Evolutionary conservation across 768 basidiomycete genomes (phyloP), one percentile per base, ranked within the genome.

Genomic region (Kwoniella dejecticola): DNA sequence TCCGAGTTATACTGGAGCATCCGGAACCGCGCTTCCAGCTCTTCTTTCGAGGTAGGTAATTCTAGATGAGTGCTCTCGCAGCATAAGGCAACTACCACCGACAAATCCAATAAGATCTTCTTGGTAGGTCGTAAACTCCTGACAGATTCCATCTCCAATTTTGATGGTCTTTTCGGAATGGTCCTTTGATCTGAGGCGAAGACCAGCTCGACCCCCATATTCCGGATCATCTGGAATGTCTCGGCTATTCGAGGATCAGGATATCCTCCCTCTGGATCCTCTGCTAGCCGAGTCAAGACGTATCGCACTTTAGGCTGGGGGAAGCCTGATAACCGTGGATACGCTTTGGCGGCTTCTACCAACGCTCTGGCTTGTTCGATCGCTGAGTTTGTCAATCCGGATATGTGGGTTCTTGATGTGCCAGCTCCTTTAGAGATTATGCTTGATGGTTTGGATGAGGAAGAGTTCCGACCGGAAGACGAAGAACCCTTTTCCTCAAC

Each of bases 81-180:
- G 42, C 89, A 83, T 27, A 93, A 83, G 0, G 92, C 91, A 55
- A 95, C 88, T 46, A 95, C 83, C 1, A 89, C 83, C 0, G 90
- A 92, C 11, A 95, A 82, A 72, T 95, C 92, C 31, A 93, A 83
- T 66, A 91, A 89, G 77, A 95, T 82, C 48, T 82, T 80, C 5
- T 69, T 68, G 0, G 88, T 89, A 0, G 88, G 88, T n/a, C n/a
- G n/a, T n/a, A n/a, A n/a, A n/a, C n/a, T n/a, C n/a, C n/a, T n/a
- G n/a, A n/a, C n/a, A n/a, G n/a, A n/a, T 26, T 45, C 70, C 24
- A 62, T 53, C 30, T 29, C 36, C 36, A 52, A 24, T 26, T 27
- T 21, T 63, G 24, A 61, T 60, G 47, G 27, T 67, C 45, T n/a
- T 19, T 10, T 27, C 5, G 13, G 49, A 82, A 67, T 24, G 1